Base-by-base conservation (phyloP, 1,139 yeast genomes). In the Saccharomyces hybrid region DNA sequence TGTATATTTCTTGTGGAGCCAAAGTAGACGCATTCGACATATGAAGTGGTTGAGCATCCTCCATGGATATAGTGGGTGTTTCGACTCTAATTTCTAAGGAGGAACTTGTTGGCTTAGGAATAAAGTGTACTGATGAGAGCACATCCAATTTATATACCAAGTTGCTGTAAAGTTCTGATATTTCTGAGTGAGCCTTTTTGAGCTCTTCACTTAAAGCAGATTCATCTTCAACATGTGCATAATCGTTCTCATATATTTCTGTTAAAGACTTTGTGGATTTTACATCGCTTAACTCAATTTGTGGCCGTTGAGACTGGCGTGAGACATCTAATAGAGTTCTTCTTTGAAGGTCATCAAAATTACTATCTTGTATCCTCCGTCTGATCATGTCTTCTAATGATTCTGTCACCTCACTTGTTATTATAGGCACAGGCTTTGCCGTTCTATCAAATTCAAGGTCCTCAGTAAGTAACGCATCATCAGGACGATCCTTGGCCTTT, bases 1-100 rank as follows among this genome's bases (percentile, higher is more conserved):
- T 81, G 72, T 86, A 93, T n/a, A 93, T 78, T 73, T 93, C 99
- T 73, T 93, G 99, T 47, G 99, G 99, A 1, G 99, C 99, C 64
- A 93, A 77, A 52, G 87, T 80, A n/a, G 85, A 75, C 30, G 84
- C 88, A 34, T 81, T 74, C 2, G 95, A 81, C 73, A 88, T 78
- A 48, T 91, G 84, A 54, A 88, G 77, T 50, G 99, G 99, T 72
- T 91, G 98, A 1, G 97, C 95, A 67, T 93, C 99, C 73, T 93
- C 99, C 96, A 91, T 88, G 5, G 85, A 69, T 53, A 93, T 85
- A 1, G 96, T 80, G 2, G 96, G 84, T 0, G 88, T 79, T 59
- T 85, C 83, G 46, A 91, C 89, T 67, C 85, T 89, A 65, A 93
- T 84, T 57, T 88, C 91, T 60, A 91, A 75, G 28, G 84, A 73